Percentiles rank a stretch among this genome's conserved stretches.
phyloP scores from a whole-genome alignment of 2,329 filamentous ascomycete species.

The Fusarium sublunatum region DNA sequence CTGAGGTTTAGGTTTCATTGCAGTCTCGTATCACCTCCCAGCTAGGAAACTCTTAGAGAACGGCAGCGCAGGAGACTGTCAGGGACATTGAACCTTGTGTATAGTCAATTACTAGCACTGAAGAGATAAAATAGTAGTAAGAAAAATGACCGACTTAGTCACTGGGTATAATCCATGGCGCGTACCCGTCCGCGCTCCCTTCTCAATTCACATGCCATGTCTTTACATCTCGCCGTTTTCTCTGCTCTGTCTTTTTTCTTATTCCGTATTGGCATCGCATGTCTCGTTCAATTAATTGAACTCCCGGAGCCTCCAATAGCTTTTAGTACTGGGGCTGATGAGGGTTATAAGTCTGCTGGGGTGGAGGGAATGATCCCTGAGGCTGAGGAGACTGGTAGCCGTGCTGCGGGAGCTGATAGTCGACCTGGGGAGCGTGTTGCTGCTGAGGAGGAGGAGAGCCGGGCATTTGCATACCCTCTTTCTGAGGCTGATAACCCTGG shows the following conservation, averaged over 20 bases:
- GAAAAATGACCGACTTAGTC: slow-evolving; percentile 31
- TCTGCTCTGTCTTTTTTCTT: slow-evolving; percentile 16
- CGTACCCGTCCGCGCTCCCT: slow-evolving; percentile 28
- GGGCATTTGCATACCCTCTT: slow-evolving; percentile 54
- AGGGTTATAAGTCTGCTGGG: slow-evolving; percentile 42
- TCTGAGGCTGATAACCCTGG: slow-evolving; percentile 54
- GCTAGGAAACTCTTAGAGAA: neutral
- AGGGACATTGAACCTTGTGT: neutral
- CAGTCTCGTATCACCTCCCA: neutral
- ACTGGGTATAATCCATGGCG: slow-evolving; percentile 43
- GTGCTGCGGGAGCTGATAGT: slow-evolving; percentile 36
- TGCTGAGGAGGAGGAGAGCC: slow-evolving; percentile 29
- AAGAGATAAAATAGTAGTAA: slow-evolving; percentile 3
- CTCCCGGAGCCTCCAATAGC: neutral
- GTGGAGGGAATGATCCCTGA: slow-evolving; percentile 39
- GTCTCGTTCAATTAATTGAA: neutral
- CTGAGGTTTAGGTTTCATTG: slow-evolving; percentile 16
- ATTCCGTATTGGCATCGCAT: slow-evolving; percentile 9
- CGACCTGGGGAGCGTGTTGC: slow-evolving; percentile 29
- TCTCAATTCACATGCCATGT: slow-evolving; percentile 10
- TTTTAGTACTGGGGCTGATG: slow-evolving; percentile 43
- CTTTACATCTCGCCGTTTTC: slow-evolving; percentile 1
- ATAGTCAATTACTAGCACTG: neutral
- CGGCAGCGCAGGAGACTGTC: neutral
- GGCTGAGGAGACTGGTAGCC: slow-evolving; percentile 38